Conservation (phyloP, 2,329 filamentous ascomycete species). For the Calonectria montana region DNA sequence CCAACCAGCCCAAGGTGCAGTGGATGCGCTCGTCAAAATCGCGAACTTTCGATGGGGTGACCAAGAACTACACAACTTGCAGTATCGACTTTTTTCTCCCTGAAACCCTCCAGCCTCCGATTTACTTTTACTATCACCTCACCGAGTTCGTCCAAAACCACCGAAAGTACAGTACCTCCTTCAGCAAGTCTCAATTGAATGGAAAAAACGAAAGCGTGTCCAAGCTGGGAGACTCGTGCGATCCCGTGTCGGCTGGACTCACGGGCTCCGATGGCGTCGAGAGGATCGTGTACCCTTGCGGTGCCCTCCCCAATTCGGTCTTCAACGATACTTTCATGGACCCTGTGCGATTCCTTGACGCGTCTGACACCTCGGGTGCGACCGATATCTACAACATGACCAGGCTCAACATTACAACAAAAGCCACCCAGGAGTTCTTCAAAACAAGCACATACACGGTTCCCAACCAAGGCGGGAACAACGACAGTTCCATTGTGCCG, state of each 20-base stretch:
- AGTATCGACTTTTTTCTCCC: neutral
- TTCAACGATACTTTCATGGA: constrained; percentile 6
- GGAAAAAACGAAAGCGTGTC: neutral
- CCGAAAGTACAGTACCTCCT: neutral
- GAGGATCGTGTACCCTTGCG: constrained; percentile 3
- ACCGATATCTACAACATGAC: neutral
- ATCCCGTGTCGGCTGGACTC: neutral
- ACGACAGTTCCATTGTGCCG: neutral
- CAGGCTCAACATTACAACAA: neutral
- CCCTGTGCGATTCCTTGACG: neutral
- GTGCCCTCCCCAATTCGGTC: neutral
- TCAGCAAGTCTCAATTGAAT: neutral
- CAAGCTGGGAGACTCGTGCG: neutral
- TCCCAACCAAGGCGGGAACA: neutral
- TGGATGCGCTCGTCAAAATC: neutral
- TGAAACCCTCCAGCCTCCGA: neutral
- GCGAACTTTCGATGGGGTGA: neutral
- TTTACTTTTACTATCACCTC: constrained; percentile 1
- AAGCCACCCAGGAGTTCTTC: neutral
- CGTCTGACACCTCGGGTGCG: neutral
- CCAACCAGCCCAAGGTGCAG: neutral
- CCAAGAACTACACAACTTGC: constrained; percentile 3
- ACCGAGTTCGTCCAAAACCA: constrained; percentile 1
- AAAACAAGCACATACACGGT: neutral
- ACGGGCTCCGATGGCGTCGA: neutral